Percentiles rank a stretch among this genome's conserved stretches.
These are phyloP conservation scores for Barnettozyma botsteinii DNA, from an alignment of 805 yeast species.

Conservation along the genomic window DNA sequence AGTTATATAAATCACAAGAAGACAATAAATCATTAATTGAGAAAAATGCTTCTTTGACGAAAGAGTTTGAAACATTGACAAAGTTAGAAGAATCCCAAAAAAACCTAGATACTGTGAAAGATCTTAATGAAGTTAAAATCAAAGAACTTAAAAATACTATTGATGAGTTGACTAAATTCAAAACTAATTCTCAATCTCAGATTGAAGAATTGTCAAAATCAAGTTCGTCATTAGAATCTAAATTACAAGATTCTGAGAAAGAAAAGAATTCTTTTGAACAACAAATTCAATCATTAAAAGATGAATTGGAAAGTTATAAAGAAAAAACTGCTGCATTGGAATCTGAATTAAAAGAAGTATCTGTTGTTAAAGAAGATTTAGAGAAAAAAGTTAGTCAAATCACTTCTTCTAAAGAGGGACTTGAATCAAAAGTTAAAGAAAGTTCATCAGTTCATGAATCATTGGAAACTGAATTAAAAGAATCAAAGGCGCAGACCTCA, in stretches of 20 bases:
- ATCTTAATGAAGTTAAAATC: neutral
- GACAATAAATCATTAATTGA: neutral
- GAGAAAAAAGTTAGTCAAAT: neutral
- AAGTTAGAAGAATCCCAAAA: neutral
- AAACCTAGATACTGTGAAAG: neutral
- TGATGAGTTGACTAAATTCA: neutral
- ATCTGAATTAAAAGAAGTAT: neutral
- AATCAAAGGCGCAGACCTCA: neutral
- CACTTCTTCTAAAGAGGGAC: neutral
- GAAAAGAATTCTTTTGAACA: too few species aligned
- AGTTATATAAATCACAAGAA: neutral
- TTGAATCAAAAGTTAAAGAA: neutral
- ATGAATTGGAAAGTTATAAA: neutral
- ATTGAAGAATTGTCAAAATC: neutral
- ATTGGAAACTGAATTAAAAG: neutral
- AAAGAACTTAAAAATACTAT: neutral
- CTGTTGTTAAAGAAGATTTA: too few species aligned
- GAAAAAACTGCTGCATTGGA: neutral
- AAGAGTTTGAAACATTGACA: constrained; percentile 9
- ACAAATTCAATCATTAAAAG: neutral
- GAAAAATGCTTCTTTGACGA: neutral
- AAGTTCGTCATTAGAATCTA: too few species aligned
- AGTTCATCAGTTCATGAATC: neutral
- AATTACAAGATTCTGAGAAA: too few species aligned
- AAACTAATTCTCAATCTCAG: neutral